Evolutionary conservation across 345 rosid species (phyloP).

Genomic region (Hypericum androsaemum): DNA sequence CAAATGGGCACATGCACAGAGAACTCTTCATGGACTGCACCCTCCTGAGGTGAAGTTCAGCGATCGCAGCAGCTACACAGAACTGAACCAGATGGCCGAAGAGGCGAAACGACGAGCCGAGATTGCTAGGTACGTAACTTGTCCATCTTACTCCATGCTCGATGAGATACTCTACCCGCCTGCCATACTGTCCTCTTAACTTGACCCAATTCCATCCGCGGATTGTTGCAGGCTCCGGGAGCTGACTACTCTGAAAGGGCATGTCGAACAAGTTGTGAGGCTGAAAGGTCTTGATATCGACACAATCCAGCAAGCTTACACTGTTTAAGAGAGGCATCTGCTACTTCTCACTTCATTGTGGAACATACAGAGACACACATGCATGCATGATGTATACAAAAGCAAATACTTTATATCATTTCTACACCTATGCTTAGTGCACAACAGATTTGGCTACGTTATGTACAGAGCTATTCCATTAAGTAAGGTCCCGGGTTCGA

Average conservation of each 20-base stretch:
- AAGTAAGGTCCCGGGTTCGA: too few relatives aligned
- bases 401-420: too few relatives aligned
- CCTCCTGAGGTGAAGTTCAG: conserved; percentile 44
- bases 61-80: conserved; percentile 25
- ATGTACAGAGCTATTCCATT: too few relatives aligned
- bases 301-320: conserved; percentile 47
- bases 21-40: conserved; percentile 44
- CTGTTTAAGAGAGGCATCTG: conserved; percentile 24
- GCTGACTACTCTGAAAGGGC: conserved; percentile 39
- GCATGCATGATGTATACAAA: too few relatives aligned
- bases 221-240: conserved; percentile 40
- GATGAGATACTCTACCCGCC: too few relatives aligned
- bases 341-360: conserved; percentile 3
- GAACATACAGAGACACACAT: too few relatives aligned
- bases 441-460: too few relatives aligned
- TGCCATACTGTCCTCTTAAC: not conserved
- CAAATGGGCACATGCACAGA: conserved; percentile 52
- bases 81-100: conserved; percentile 42
- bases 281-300: conserved; percentile 48
- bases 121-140: conserved; percentile 29
- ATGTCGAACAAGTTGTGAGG: conserved; percentile 45
- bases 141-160: not conserved
- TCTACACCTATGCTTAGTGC: too few relatives aligned
- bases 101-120: conserved; percentile 53
- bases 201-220: not conserved